Conservation (phyloP, 495 filamentous ascomycete species). For the Cercophora newfieldiana region DNA sequence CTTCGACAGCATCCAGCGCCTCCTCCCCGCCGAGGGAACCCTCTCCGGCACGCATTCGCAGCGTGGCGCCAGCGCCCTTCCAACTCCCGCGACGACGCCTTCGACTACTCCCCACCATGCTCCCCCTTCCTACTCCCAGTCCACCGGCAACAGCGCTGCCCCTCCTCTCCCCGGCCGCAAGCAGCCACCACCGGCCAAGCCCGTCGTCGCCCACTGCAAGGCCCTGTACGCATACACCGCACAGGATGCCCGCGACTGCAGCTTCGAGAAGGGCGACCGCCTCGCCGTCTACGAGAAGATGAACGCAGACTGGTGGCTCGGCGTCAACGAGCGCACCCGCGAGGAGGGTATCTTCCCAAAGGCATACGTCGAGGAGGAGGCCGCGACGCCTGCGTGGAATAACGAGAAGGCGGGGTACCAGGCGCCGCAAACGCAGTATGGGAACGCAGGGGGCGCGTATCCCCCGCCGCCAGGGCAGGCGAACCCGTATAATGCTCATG, state of each 20-base stretch:
- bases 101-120: slow-evolving; percentile 28
- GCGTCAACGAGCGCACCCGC: slow-evolving; percentile 75
- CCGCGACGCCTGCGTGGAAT: slow-evolving; percentile 10
- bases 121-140: slow-evolving; percentile 52
- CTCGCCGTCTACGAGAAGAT: slow-evolving; percentile 83
- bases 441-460: slow-evolving; percentile 16
- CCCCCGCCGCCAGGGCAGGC: slow-evolving; percentile 38
- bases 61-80: slow-evolving; percentile 28
- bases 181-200: slow-evolving; percentile 48
- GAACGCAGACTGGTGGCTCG: slow-evolving; percentile 97
- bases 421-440: not conserved
- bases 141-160: slow-evolving; percentile 51
- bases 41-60: slow-evolving; percentile 49
- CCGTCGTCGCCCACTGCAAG: slow-evolving; percentile 66
- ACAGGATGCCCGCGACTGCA: slow-evolving; percentile 75
- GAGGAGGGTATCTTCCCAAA: slow-evolving; percentile 88
- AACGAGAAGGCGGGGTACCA: slow-evolving; percentile 15
- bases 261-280: slow-evolving; percentile 71
- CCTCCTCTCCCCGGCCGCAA: slow-evolving; percentile 55
- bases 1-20: slow-evolving; percentile 67
- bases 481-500: slow-evolving; percentile 52
- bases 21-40: slow-evolving; percentile 69
- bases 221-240: slow-evolving; percentile 83
- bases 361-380: slow-evolving; percentile 66
- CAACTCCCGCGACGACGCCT: slow-evolving; percentile 30